Evolutionary conservation across 2,329 filamentous ascomycete species (phyloP).

Genomic region (Dactylellina sp.): DNA sequence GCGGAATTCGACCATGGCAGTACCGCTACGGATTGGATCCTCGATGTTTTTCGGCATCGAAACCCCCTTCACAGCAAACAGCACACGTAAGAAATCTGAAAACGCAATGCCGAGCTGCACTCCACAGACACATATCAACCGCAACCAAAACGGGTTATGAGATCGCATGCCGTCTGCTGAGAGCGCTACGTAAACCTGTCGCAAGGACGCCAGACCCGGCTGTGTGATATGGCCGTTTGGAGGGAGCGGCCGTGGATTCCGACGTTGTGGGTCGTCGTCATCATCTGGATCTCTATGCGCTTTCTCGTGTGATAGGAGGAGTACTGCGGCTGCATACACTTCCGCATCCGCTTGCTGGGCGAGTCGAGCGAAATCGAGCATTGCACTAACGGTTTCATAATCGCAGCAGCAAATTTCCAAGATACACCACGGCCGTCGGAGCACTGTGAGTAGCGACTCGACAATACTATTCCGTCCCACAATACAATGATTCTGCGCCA

Average conservation of each 20-base stretch:
- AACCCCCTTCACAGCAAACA: slow-evolving; percentile 30
- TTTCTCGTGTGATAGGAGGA: slow-evolving; percentile 31
- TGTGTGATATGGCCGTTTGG: neutral
- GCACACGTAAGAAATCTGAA: slow-evolving; percentile 30
- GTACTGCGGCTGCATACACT: slow-evolving; percentile 30
- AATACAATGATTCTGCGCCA: slow-evolving; percentile 23
- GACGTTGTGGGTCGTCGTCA: neutral
- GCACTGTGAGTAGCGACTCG: slow-evolving; percentile 32
- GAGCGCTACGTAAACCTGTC: slow-evolving; percentile 17
- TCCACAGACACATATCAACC: slow-evolving; percentile 41
- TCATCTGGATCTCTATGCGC: slow-evolving; percentile 10
- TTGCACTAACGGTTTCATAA: slow-evolving; percentile 15
- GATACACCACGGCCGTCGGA: slow-evolving; percentile 45
- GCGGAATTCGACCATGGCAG: slow-evolving; percentile 17
- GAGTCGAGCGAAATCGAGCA: slow-evolving; percentile 24
- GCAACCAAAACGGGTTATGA: slow-evolving; percentile 45
- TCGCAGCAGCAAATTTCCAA: slow-evolving; percentile 46
- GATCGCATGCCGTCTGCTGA: slow-evolving; percentile 34
- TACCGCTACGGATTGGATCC: slow-evolving; percentile 10
- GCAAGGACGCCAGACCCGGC: slow-evolving; percentile 23
- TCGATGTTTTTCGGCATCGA: slow-evolving; percentile 24
- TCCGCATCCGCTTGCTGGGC: slow-evolving; percentile 20
- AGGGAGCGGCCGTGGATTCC: neutral
- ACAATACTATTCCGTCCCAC: slow-evolving; percentile 16
- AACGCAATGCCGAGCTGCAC: slow-evolving; percentile 40